phyloP scores from a whole-genome alignment of 768 basidiomycete species.

The Royoungia palumana region DNA sequence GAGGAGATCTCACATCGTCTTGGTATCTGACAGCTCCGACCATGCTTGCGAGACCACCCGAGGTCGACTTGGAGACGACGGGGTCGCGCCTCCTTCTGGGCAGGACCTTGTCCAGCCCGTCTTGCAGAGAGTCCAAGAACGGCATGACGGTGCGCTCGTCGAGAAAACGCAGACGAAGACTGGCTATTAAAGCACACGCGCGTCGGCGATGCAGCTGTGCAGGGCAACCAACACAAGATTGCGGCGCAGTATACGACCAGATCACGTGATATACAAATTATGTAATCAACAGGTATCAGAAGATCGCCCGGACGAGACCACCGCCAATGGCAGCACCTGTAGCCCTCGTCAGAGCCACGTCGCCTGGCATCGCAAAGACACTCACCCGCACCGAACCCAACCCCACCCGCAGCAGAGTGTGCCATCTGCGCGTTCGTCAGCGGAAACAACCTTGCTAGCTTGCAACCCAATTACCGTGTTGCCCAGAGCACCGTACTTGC shows the following conservation, averaged over 20 bases:
- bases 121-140: constrained; percentile 28
- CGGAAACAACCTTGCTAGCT: constrained; percentile 8
- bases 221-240: constrained; percentile 5
- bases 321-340: constrained; percentile 51
- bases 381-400: constrained; percentile 74
- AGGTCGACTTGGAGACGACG: constrained; percentile 34
- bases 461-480: constrained; percentile 45
- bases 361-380: background rate
- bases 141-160: constrained; percentile 16
- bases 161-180: background rate
- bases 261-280: constrained; percentile 28
- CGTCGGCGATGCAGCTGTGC: constrained; percentile 14
- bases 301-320: constrained; percentile 48
- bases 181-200: too few relatives aligned
- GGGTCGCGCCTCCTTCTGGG: constrained; percentile 17
- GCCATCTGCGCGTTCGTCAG: constrained; percentile 42
- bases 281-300: constrained; percentile 18
- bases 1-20: constrained; percentile 61
- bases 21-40: constrained; percentile 60
- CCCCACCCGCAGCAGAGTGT: constrained; percentile 63
- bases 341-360: background rate
- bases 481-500: constrained; percentile 51
- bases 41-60: constrained; percentile 57
- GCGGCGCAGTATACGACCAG: constrained; percentile 17
- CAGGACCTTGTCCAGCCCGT: constrained; percentile 31